phyloP scores from a whole-genome alignment of 2,329 filamentous ascomycete genomes.

The Fusarium temperatum region DNA sequence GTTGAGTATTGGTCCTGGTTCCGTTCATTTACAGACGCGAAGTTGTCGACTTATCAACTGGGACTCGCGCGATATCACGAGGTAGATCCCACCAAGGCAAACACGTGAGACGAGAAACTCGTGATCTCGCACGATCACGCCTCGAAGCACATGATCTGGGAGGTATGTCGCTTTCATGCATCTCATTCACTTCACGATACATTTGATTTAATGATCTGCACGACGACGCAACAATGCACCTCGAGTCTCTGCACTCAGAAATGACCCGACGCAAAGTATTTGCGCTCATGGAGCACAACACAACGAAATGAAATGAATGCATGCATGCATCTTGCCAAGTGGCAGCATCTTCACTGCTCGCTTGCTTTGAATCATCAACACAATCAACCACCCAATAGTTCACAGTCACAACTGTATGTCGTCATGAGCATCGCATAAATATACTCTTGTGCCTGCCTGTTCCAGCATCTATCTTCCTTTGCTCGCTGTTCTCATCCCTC shows the following conservation, averaged over 20 bases:
- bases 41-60: conserved; percentile 43
- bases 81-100: conserved; percentile 53
- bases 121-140: conserved; percentile 51
- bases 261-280: not conserved
- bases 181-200: conserved; percentile 36
- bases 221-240: not conserved
- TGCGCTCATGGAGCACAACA: not conserved
- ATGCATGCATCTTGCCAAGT: conserved; percentile 30
- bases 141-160: conserved; percentile 56
- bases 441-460: not conserved
- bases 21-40: conserved; percentile 24
- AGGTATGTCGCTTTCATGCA: conserved; percentile 52
- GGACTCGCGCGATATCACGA: conserved; percentile 58
- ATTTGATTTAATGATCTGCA: conserved; percentile 21
- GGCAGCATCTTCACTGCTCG: conserved; percentile 2
- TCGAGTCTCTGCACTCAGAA: not conserved
- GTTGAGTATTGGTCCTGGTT: conserved; percentile 11
- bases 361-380: conserved; percentile 3
- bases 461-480: not conserved
- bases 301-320: not conserved
- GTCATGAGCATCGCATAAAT: conserved; percentile 6
- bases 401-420: conserved; percentile 4
- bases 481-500: conserved; percentile 6
- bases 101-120: conserved; percentile 57
- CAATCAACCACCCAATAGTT: not conserved